These are phyloP conservation scores for Penicillium pancosmium DNA, from an alignment of 495 filamentous ascomycete species.

Conservation along the genomic window DNA sequence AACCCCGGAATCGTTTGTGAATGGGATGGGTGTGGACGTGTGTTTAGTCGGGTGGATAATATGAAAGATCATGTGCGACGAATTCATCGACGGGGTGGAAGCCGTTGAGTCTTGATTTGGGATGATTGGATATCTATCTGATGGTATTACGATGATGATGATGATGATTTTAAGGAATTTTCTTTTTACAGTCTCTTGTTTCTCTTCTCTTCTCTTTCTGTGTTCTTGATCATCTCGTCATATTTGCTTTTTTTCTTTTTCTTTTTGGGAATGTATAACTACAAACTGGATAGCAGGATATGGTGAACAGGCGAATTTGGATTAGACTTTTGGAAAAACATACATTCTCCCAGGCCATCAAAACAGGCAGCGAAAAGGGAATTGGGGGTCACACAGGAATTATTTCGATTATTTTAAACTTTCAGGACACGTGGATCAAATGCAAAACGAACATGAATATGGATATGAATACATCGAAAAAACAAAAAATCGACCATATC, in stretches of 20 bases:
- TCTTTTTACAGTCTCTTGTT: neutral
- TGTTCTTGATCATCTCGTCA: neutral
- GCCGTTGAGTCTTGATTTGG: conserved; percentile 8
- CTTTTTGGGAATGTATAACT: conserved; percentile 8
- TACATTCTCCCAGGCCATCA: neutral
- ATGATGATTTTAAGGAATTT: neutral
- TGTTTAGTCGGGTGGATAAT: conserved; percentile 67
- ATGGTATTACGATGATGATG: neutral
- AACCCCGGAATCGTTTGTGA: conserved; percentile 61
- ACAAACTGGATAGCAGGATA: neutral
- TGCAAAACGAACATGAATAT: neutral
- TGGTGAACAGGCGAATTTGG: conserved; percentile 3
- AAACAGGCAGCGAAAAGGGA: neutral
- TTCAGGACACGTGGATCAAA: conserved; percentile 1
- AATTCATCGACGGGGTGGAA: conserved; percentile 41
- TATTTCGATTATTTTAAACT: neutral
- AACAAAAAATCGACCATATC: too few species aligned
- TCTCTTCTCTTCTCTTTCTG: neutral
- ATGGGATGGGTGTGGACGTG: conserved; percentile 57
- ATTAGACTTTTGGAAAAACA: neutral
- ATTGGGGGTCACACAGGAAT: neutral
- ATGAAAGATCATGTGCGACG: conserved; percentile 62
- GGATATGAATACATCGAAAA: too few species aligned
- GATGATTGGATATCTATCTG: neutral
- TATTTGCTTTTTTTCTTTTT: neutral